Conservation (phyloP, 345 rosid species). For the Anastatica hierochuntica region DNA sequence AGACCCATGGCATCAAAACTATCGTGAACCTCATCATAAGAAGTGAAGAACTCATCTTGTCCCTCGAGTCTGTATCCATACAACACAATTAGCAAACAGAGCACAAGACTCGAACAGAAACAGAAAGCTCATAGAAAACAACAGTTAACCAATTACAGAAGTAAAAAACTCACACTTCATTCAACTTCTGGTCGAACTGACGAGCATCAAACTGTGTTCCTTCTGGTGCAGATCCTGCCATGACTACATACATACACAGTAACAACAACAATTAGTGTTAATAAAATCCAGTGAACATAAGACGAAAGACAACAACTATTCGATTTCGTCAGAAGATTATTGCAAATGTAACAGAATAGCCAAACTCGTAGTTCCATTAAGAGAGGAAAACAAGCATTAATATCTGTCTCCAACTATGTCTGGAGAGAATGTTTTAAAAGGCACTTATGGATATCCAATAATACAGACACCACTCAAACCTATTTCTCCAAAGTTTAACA, state of each 20-base stretch:
- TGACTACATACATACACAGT: slow-evolving; percentile 33
- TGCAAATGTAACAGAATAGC: slow-evolving; percentile 25
- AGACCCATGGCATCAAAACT: slow-evolving; percentile 58
- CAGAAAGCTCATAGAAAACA: background rate
- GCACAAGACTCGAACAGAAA: background rate
- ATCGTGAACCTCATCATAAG: slow-evolving; percentile 65
- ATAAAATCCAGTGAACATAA: background rate
- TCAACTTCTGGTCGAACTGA: slow-evolving; percentile 60
- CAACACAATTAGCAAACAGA: background rate
- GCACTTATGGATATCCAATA: slow-evolving; percentile 14
- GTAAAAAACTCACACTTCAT: slow-evolving; percentile 39
- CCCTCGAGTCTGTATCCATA: slow-evolving; percentile 37
- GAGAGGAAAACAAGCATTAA: slow-evolving; percentile 26
- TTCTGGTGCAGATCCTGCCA: slow-evolving; percentile 57
- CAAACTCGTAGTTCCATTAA: slow-evolving; percentile 26
- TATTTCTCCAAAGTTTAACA: slow-evolving; percentile 3
- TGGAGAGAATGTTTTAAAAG: slow-evolving; percentile 6
- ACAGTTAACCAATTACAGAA: background rate
- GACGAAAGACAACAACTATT: background rate
- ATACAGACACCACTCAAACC: slow-evolving; percentile 19
- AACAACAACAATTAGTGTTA: background rate
- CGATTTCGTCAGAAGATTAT: too few relatives aligned
- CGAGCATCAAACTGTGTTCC: slow-evolving; percentile 63
- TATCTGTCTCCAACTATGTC: slow-evolving; percentile 9
- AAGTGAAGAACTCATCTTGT: slow-evolving; percentile 58